Evolutionary conservation across 441 rosid genomes (phyloP).

Genomic region (Pelargonium citronellum): DNA sequence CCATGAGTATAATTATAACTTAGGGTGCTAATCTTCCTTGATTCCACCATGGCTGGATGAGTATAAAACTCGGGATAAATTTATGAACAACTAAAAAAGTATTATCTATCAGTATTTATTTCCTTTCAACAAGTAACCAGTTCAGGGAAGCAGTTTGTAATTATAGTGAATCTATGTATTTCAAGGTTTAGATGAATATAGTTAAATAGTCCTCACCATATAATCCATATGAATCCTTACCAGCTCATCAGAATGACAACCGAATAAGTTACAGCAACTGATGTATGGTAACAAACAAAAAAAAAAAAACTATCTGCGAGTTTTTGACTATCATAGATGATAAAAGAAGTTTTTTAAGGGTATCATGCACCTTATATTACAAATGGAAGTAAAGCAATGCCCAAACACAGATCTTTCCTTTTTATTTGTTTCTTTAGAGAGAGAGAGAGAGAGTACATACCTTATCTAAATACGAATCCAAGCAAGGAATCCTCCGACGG

Average conservation of each 20-base stretch:
- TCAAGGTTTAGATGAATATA: background rate
- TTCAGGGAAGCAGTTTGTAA: background rate
- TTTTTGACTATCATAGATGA: background rate
- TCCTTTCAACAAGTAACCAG: background rate
- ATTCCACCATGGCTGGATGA: background rate
- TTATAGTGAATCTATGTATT: background rate
- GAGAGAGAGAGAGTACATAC: constrained; percentile 29
- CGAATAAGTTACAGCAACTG: background rate
- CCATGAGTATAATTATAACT: background rate
- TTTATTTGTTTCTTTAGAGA: no score
- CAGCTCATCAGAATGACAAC: no score
- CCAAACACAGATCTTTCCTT: background rate
- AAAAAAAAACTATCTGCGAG: background rate
- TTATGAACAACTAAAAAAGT: no score
- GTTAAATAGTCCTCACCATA: background rate
- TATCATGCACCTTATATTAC: background rate
- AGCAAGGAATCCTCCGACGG: constrained; percentile 87
- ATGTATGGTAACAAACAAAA: background rate
- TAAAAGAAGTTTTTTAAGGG: no score
- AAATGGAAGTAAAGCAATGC: background rate
- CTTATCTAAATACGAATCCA: constrained; percentile 98
- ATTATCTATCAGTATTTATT: no score
- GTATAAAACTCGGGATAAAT: no score
- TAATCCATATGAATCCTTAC: background rate
- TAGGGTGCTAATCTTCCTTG: background rate